These are phyloP conservation scores for Nemania abortiva DNA, from an alignment of 2,329 filamentous ascomycete species.

Conservation along the genomic window DNA sequence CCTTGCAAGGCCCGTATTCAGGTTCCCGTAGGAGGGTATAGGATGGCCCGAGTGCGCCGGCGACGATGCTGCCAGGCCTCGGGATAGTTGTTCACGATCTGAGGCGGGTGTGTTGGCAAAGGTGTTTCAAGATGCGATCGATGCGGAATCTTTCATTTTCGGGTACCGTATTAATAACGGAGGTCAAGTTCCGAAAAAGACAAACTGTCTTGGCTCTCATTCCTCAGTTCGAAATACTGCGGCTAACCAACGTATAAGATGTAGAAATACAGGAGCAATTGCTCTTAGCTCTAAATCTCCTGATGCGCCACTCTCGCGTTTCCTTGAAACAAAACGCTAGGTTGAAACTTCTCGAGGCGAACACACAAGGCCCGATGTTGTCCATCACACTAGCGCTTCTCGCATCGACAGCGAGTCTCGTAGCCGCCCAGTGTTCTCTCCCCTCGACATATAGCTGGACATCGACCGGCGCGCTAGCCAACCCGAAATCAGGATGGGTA, in stretches of 20 bases:
- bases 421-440: conserved; percentile 55
- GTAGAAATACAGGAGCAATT: neutral
- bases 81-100: conserved; percentile 21
- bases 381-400: conserved; percentile 34
- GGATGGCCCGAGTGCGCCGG: conserved; percentile 2
- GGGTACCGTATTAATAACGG: conserved; percentile 12
- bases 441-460: conserved; percentile 67
- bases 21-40: neutral
- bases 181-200: conserved; percentile 6
- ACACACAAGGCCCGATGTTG: conserved; percentile 12
- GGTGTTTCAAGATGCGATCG: neutral
- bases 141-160: neutral
- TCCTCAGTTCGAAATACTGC: neutral
- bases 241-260: neutral
- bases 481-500: conserved; percentile 65
- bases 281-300: neutral
- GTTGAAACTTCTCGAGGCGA: neutral
- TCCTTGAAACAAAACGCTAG: neutral
- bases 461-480: conserved; percentile 62
- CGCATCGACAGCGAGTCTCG: conserved; percentile 38
- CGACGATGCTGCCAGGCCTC: conserved; percentile 1
- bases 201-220: neutral
- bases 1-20: neutral
- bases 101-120: conserved; percentile 1
- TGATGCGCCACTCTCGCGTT: neutral